A percentile compares a stretch with the other conserved stretches of the same genome.
These are phyloP conservation scores for Diaporthe citrichinensis DNA, from an alignment of 2,329 filamentous ascomycete genomes.

Conservation along the genomic window DNA sequence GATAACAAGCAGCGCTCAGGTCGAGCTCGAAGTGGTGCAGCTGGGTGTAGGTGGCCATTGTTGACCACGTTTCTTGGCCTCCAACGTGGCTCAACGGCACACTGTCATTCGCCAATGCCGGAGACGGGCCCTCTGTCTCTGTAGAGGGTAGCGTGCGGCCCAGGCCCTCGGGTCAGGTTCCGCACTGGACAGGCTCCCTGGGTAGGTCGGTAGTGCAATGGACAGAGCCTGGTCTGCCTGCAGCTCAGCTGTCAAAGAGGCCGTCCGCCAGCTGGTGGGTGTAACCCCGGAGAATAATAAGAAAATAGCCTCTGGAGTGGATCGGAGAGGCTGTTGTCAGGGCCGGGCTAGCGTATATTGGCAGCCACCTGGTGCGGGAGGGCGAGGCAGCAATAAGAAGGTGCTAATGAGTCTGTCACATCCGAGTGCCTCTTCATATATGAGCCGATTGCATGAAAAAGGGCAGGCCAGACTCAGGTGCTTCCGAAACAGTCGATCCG, in stretches of 20 bases:
- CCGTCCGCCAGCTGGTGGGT: conserved; percentile 34
- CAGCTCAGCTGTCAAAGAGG: conserved; percentile 23
- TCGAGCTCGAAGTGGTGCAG: conserved; percentile 58
- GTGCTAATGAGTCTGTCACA: conserved; percentile 4
- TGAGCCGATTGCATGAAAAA: conserved; percentile 2
- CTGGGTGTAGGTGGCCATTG: conserved; percentile 41
- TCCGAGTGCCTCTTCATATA: conserved; percentile 22
- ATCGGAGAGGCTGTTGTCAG: conserved; percentile 21
- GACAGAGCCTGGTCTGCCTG: conserved; percentile 7
- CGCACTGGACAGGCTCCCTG: background rate
- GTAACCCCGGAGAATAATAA: conserved; percentile 32
- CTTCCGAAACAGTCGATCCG: conserved; percentile 28
- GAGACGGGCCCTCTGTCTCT: conserved; percentile 1
- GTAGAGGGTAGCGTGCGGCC: conserved; percentile 6
- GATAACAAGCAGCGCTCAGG: conserved; percentile 59
- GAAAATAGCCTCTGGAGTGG: conserved; percentile 10
- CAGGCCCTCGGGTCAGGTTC: conserved; percentile 17
- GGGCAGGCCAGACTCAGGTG: conserved; percentile 11
- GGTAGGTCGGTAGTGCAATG: background rate
- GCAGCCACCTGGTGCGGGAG: conserved; percentile 21
- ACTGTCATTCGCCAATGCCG: conserved; percentile 32
- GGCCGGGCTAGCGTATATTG: conserved; percentile 19
- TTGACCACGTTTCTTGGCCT: conserved; percentile 1
- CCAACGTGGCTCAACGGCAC: conserved; percentile 26
- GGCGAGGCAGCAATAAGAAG: background rate